Percentiles rank a stretch among this genome's conserved stretches.
Evolutionary conservation across 2,329 filamentous ascomycete genomes (phyloP).

Genomic region (Bipolaris bicolor): DNA sequence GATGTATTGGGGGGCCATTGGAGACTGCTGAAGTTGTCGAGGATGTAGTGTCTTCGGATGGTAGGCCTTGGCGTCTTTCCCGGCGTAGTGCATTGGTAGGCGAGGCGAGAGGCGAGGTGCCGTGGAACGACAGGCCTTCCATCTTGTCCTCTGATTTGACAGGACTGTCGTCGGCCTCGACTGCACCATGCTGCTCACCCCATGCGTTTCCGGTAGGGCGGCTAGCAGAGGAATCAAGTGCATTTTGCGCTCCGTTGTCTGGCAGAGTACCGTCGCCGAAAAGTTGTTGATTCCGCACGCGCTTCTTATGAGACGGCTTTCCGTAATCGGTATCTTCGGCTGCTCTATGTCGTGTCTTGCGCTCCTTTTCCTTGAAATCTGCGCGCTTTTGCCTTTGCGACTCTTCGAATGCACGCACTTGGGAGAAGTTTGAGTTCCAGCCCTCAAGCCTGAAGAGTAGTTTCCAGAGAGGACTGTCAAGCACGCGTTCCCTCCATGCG

Average conservation of each 20-base stretch:
- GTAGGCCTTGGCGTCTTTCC: constrained; percentile 23
- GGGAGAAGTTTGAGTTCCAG: constrained; percentile 72
- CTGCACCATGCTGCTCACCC: constrained; percentile 56
- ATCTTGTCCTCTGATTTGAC: constrained; percentile 43
- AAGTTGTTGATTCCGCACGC: constrained; percentile 54
- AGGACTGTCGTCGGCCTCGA: constrained; percentile 54
- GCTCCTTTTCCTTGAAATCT: constrained; percentile 48
- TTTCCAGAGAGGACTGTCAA: constrained; percentile 88
- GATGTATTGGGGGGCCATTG: constrained; percentile 34
- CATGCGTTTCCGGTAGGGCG: constrained; percentile 40
- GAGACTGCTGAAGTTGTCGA: constrained; percentile 8
- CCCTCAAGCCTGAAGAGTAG: constrained; percentile 82
- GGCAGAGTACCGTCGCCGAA: constrained; percentile 44
- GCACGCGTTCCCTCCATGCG: constrained; percentile 78
- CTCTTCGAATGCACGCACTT: constrained; percentile 71
- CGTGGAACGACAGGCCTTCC: constrained; percentile 47
- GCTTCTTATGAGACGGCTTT: constrained; percentile 61
- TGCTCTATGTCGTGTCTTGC: constrained; percentile 55
- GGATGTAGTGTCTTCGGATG: constrained; percentile 13
- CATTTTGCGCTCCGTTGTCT: constrained; percentile 32
- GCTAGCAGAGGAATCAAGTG: constrained; percentile 27
- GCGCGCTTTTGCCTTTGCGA: constrained; percentile 51
- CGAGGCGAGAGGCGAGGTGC: constrained; percentile 23
- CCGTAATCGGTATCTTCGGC: constrained; percentile 56
- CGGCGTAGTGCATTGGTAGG: constrained; percentile 24